Evolutionary conservation across 495 filamentous ascomycete species (phyloP), one percentile per base, ranked within the genome.

Genomic region (Hypomontagnella monticulosa): DNA sequence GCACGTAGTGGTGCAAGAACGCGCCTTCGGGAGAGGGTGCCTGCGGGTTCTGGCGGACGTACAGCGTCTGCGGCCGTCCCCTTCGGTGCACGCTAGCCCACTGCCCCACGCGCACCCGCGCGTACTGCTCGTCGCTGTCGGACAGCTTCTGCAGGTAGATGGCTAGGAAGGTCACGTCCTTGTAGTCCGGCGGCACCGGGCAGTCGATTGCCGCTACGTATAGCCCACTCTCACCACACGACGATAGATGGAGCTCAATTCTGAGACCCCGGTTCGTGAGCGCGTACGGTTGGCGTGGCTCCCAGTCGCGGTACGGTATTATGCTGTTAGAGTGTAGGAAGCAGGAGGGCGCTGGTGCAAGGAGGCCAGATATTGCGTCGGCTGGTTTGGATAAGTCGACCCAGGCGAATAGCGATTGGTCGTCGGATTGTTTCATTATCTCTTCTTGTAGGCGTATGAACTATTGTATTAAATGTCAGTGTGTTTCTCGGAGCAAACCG

Each of bases 361-460:
- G 44, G 16, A 61, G 57, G 20, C 57, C 47, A 14, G 15, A 16
- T 6, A 34, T 42, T 2, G 19, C 37, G 8, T 61, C 57, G 2
- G 46, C 19, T 6, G 23, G 23, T 6, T 27, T 27, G 23, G 23
- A 2, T 27, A 27, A 6, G 6, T 27, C 23, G 23, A 15, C 27
- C 44, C 44, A 40, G 27, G 61, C 36, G 27, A 57, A 42, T 1
- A 47, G 20, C 3, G 61, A 34, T 19, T 64, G 37, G 19, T 49
- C 52, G 14, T 57, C 60, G 1, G 60, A 48, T 33, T 48, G 44
- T 15, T 48, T 48, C 44, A 48, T 48, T 32, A 73, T 72, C 27
- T 63, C 69, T 38, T 73, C 72, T 27, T 73, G 72, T 1, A 75
- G 63, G 27, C 71, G 44, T 38, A 61, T 42, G 40, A 75, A 72